These are phyloP conservation scores for Pestalotiopsis sp. DNA, from an alignment of 2,329 filamentous ascomycete species.

Conservation along the genomic window DNA sequence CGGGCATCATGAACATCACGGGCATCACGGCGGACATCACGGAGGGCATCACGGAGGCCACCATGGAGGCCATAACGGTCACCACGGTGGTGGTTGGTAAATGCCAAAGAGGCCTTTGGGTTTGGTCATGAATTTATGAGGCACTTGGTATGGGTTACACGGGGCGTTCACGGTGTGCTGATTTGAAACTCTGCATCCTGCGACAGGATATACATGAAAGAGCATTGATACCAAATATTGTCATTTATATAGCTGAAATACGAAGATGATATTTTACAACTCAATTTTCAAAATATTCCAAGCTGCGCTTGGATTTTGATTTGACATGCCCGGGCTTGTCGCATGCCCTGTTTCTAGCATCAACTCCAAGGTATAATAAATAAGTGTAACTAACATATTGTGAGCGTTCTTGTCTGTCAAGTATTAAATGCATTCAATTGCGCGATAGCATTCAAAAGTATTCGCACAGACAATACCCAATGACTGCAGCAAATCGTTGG, in stretches of 20 bases:
- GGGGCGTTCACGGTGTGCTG: too few species aligned
- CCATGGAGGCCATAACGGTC: conserved; percentile 15
- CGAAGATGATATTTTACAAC: background rate
- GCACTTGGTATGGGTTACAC: too few species aligned
- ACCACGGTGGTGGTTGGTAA: background rate
- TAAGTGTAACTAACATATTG: too few species aligned
- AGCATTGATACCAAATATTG: conserved; percentile 15
- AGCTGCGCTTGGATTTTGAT: too few species aligned
- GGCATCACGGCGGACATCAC: conserved; percentile 23
- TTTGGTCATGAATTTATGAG: too few species aligned
- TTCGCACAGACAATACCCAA: too few species aligned
- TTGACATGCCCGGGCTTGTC: background rate
- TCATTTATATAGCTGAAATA: conserved; percentile 14
- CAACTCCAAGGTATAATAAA: background rate
- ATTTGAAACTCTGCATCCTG: too few species aligned
- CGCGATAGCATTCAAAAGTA: background rate
- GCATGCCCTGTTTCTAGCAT: background rate
- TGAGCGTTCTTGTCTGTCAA: too few species aligned
- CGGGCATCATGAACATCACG: conserved; percentile 13
- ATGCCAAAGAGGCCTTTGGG: too few species aligned
- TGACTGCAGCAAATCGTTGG: too few species aligned
- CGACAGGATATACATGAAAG: background rate
- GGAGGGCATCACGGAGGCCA: conserved; percentile 14
- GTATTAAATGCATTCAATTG: background rate
- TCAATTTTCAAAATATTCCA: background rate